Evolutionary conservation across 176 grass and related monocot genomes (phyloP), one percentile per base, ranked within the genome.

Genomic region (Oropetium thomaeum): DNA sequence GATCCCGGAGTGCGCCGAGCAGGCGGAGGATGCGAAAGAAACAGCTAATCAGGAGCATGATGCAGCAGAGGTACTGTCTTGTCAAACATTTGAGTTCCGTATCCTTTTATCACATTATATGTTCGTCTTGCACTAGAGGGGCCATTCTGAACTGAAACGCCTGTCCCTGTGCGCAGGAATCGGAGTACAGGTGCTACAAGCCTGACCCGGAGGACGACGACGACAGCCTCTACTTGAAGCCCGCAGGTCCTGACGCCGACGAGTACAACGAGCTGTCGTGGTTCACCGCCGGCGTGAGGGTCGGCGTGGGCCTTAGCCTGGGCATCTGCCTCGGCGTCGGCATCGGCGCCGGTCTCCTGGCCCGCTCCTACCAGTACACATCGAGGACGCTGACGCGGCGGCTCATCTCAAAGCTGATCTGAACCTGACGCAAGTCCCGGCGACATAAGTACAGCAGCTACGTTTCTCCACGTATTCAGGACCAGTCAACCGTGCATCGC

Each of bases 251-350:
- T 33, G 55, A 63, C 0, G 86, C 49, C 4, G 86, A 84, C 7
- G 88, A 86, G 41, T 76, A 64, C 69, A 85, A 52, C 9, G 86
- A 87, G 53, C 53, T 98, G 35, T 87, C 95, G 4, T 94, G 91
- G 95, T 94, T 98, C 80, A 94, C 79, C 49, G 84, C 91, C 26
- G 95, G 95, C 37, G 79, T 94, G 28, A 83, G 88, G 55, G 88
- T 94, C 33, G 89, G 95, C 44, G 86, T 98, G 17, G 88, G 89
- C n/a, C 86, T 93, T 28, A 85, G 90, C 34, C 51, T 98, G 25
- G 91, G 95, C 75, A 91, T 98, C 76, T 92, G 79, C 63, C 76
- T 98, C 16, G 95, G 91, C 37, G 74, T 97, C 17, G 94, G 94
- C 60, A 78, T 98, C 31, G 79, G 95, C 7, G 89, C 92, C 11